Base-by-base conservation (phyloP, 805 yeast genomes). In the Spathaspora arborariae region DNA sequence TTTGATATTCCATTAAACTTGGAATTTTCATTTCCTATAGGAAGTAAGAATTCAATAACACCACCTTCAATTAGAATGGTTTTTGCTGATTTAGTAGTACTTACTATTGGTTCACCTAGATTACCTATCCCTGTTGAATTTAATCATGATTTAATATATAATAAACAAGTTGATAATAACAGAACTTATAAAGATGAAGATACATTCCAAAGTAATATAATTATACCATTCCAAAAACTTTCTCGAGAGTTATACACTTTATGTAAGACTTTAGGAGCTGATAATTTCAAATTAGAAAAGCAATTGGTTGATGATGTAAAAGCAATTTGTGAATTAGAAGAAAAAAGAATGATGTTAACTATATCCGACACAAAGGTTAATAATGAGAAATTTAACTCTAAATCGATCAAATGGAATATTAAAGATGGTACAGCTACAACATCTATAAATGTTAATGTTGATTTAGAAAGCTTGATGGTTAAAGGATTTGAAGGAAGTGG, bases 121-220 rank as follows among this genome's bases (percentile, higher is more conserved):
- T 51, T 54, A 20, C 65, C 71, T 2, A 65, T 71, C 10, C 75
- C 76, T 1, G 45, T 71, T 8, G 76, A 70, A 53, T 47, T 71
- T 22, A 58, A 62, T 46, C 72, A 69, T 50, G 72, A 65, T 37
- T 55, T 65, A 15, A 51, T 70, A 1, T 67, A 60, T 51, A 51
- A 46, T 36, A 57, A 56, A 41, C 37, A 51, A 27, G 13, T 20
- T 35, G 34, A 45, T n/a, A 42, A 46, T 6, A 36, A 38, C 13
- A 42, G 20, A 9, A 45, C 41, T 5, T 52, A 45, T 19, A 44
- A 40, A 13, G 58, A 56, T 39, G 20, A 34, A 3, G 72, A 70
- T 41, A 57, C 56, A 21, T 60, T 64, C 44, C 49, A 53, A n/a
- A 39, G 47, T 13, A 60, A 58, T 43, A 54, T 70, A 2, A 51